Conservation (phyloP, 1,284 basidiomycete genomes). For the Ganoderma sp. region DNA sequence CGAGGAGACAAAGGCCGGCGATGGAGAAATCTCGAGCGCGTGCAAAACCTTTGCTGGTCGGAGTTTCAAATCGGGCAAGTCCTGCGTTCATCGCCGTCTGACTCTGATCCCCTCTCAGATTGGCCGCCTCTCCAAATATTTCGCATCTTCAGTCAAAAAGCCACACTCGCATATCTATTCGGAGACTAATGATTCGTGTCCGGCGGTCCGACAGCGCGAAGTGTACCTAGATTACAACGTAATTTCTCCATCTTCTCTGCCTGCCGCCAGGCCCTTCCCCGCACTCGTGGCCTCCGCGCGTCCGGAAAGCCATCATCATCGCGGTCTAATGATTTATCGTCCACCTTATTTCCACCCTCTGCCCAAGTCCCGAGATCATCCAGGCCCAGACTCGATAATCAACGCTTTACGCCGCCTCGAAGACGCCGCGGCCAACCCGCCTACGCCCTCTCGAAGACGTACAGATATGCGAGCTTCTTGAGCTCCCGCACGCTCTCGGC, state of each 20-base stretch:
- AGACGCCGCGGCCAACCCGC: neutral
- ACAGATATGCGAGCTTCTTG: conserved; percentile 86
- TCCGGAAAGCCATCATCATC: neutral
- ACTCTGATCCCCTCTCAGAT: neutral
- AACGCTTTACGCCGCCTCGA: neutral
- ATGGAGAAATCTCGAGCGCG: conserved; percentile 14
- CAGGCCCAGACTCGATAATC: too few species aligned
- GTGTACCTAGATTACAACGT: conserved; percentile 7
- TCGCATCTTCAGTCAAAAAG: neutral
- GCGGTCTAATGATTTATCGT: neutral
- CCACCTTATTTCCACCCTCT: conserved; percentile 23
- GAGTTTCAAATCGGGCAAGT: conserved; percentile 32
- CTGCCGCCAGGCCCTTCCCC: neutral
- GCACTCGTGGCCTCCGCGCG: conserved; percentile 5
- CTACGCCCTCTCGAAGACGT: conserved; percentile 77
- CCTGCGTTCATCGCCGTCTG: neutral
- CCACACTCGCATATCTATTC: neutral
- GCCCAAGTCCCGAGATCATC: conserved; percentile 15
- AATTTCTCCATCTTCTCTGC: conserved; percentile 3
- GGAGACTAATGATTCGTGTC: neutral
- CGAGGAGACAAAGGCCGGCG: conserved; percentile 16
- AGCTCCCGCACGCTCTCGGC: conserved; percentile 73
- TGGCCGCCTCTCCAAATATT: neutral
- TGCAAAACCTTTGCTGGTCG: conserved; percentile 31
- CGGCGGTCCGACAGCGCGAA: neutral